Base-by-base conservation (phyloP, 352 stramenopile genomes). In the Poterioochromonas sp. region DNA sequence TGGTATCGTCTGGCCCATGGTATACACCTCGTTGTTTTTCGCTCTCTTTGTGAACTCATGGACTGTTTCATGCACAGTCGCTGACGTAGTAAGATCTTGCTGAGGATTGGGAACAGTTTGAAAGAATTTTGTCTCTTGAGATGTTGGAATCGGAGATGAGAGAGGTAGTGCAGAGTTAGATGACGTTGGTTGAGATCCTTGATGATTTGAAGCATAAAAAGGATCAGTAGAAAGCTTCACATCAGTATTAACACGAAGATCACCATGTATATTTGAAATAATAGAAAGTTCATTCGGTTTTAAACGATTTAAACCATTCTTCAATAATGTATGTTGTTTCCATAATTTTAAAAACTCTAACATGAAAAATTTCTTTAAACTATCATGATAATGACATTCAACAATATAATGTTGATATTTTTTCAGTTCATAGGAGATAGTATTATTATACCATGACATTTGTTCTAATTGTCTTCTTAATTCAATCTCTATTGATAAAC, bases 401-500 rank as follows among this genome's bases (percentile, higher is more conserved):
- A 51, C 32, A 49, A 39, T 29, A 47, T 8, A 1, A 39, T 41
- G 8, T 49, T 69, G 8, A 44, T 32, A 22, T 3, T 29, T 1
- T 69, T 69, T 8, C 39, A 78, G 5, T 47, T 78, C 47, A 0
- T 69, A 12, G 43, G 1, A 0, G 20, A 78, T 20, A 1, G 5
- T 12, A 44, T 11, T 11, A 29, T 78, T n/a, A 29, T 69, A 18
- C 71, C 71, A 78, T 26, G 12, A 2, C 8, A 78, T 40, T 53
- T 78, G 43, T 69, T 78, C 71, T 63, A 8, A 11, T 53, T 78
- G 34, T 32, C 71, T 3, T 29, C 71, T 40, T 29, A 78, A 37
- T 53, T 78, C 71, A 34, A 78, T 44, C 34, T 78, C 71, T 29
- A 69, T 65, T 18, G 20, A 60, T 53, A 78, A 39, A 11, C 5